phyloP scores from a whole-genome alignment of 1,284 basidiomycete genomes.

The Trametes hirsuta region DNA sequence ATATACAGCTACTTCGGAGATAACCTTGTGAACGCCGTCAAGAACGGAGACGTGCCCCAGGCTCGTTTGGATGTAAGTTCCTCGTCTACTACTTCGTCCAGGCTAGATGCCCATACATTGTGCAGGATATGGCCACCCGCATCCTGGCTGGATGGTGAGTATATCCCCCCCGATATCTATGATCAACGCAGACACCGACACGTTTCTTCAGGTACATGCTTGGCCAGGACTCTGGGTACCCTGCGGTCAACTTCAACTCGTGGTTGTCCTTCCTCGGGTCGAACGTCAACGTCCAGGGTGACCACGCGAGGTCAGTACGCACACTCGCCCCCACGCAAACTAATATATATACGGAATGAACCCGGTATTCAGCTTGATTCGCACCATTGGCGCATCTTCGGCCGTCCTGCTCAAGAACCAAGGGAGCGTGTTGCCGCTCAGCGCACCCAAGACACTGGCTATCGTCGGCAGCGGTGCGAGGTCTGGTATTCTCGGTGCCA shows the following conservation, averaged over 20 bases:
- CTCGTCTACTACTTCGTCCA: no score
- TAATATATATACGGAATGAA: neutral
- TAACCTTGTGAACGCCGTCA: conserved; percentile 25
- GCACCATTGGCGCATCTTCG: conserved; percentile 59
- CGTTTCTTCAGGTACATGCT: conserved; percentile 48
- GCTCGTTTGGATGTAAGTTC: conserved; percentile 23
- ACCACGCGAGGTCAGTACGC: conserved; percentile 57
- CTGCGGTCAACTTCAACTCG: conserved; percentile 45
- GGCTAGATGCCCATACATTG: neutral
- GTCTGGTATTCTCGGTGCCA: conserved; percentile 57
- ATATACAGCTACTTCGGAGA: conserved; percentile 25
- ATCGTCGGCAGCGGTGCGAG: conserved; percentile 59
- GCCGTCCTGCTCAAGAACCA: conserved; percentile 69
- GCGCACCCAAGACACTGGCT: conserved; percentile 39
- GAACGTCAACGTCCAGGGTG: conserved; percentile 67
- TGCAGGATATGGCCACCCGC: conserved; percentile 62
- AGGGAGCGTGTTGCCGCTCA: conserved; percentile 55
- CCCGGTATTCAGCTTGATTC: conserved; percentile 44
- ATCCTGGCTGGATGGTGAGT: conserved; percentile 62
- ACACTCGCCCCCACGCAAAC: neutral
- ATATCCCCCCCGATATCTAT: neutral
- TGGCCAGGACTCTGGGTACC: conserved; percentile 63
- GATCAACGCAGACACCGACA: no score
- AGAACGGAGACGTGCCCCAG: conserved; percentile 20
- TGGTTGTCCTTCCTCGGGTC: conserved; percentile 35